Percentiles rank a stretch among this genome's conserved stretches.
Conservation (phyloP, 2,329 filamentous ascomycete species). For the Penicillium capsulatum region DNA sequence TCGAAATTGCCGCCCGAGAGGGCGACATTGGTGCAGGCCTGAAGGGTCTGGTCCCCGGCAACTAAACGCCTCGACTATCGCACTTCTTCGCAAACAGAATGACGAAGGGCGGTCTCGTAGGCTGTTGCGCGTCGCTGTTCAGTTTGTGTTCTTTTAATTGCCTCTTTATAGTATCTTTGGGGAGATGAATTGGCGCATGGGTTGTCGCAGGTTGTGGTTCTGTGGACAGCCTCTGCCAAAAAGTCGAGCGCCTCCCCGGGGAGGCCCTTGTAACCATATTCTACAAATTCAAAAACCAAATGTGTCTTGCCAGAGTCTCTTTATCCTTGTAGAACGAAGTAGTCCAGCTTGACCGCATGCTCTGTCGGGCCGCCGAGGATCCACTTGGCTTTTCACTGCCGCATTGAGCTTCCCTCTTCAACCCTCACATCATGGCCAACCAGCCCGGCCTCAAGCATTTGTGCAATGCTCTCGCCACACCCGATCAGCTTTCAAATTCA, state of each 20-base stretch:
- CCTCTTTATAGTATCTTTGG: constrained; percentile 20
- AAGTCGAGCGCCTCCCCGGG: background rate
- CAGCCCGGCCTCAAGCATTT: constrained; percentile 32
- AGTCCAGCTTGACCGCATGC: too few species aligned
- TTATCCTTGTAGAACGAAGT: too few species aligned
- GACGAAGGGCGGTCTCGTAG: constrained; percentile 22
- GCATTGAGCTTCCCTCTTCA: too few species aligned
- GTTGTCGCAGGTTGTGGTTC: too few species aligned
- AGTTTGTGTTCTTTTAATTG: constrained; percentile 27
- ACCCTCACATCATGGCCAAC: constrained; percentile 22
- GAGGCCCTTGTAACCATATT: background rate
- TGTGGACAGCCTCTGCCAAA: too few species aligned
- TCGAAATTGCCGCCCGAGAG: constrained; percentile 98
- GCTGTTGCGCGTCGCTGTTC: constrained; percentile 18
- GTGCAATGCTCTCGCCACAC: constrained; percentile 45
- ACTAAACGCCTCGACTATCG: constrained; percentile 30
- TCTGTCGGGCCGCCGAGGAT: too few species aligned
- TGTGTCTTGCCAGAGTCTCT: constrained; percentile 3
- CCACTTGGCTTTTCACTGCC: too few species aligned
- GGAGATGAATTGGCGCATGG: constrained; percentile 25
- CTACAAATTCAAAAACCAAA: background rate
- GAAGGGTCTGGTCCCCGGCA: constrained; percentile 59
- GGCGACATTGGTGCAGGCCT: constrained; percentile 78
- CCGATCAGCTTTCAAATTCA: constrained; percentile 43
- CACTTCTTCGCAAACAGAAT: constrained; percentile 31